Evolutionary conservation across 208 protist species (phyloP).

Genomic region (Willaertia magna): DNA sequence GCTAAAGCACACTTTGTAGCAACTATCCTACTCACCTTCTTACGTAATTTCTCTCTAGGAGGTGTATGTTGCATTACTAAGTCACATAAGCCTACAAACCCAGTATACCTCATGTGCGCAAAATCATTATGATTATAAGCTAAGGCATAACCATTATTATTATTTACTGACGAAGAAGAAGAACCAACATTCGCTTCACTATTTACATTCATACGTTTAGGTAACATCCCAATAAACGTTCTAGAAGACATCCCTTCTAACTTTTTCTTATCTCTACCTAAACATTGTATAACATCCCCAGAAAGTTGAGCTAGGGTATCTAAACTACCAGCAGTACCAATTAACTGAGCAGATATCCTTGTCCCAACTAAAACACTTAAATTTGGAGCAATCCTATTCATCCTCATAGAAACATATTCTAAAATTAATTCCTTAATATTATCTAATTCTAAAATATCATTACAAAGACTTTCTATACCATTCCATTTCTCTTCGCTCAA

Average conservation of each 20-base stretch:
- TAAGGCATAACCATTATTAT: not conserved
- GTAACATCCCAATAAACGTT: not conserved
- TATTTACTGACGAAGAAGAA: not conserved
- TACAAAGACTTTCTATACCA: not conserved
- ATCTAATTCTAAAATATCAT: not conserved
- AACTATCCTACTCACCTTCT: not conserved
- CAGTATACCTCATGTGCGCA: not conserved
- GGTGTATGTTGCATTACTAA: not conserved
- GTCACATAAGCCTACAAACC: not conserved
- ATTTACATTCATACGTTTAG: not conserved
- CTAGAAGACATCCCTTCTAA: not conserved
- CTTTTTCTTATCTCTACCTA: not conserved
- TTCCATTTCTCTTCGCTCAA: not conserved
- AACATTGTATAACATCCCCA: not conserved
- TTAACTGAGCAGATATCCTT: slow-evolving; percentile 70
- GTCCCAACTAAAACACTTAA: slow-evolving; percentile 70
- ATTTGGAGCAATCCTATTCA: slow-evolving; percentile 74
- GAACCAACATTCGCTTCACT: not conserved
- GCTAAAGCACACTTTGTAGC: not conserved
- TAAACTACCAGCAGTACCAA: slow-evolving; percentile 48
- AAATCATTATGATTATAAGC: not conserved
- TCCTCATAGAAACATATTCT: slow-evolving; percentile 25
- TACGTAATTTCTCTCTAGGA: not conserved
- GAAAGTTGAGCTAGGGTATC: not conserved
- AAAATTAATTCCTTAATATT: not conserved